phyloP scores from a whole-genome alignment of 176 grass and related monocot genomes.

The Lolium rigidum region DNA sequence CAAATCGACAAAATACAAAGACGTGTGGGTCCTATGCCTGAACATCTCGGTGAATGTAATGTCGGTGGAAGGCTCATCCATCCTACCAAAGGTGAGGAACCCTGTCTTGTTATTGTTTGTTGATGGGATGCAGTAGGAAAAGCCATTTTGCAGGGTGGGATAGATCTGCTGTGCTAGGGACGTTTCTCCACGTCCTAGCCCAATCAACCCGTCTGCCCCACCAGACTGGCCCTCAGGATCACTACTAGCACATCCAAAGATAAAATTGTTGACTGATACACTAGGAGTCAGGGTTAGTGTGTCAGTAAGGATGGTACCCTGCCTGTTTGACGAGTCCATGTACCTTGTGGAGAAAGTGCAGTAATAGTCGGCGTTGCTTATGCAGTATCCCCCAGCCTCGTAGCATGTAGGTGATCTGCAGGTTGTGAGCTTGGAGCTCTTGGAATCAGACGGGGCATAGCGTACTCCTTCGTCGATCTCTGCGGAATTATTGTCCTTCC shows the following conservation, averaged over 20 bases:
- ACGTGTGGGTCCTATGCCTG: background rate
- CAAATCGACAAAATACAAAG: background rate
- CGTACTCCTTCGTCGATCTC: background rate
- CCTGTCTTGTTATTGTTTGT: background rate
- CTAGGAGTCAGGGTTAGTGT: conserved; percentile 2
- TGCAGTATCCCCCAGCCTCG: background rate
- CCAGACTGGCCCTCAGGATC: background rate
- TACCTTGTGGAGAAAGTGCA: background rate
- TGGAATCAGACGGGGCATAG: background rate
- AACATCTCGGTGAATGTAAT: background rate
- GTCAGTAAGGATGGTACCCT: background rate
- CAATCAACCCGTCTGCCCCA: background rate
- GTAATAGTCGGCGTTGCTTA: background rate
- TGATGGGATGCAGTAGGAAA: conserved; percentile 4
- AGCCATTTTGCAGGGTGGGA: background rate
- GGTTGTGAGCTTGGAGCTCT: background rate
- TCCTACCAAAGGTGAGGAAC: background rate
- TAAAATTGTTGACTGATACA: background rate
- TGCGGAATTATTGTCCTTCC: background rate
- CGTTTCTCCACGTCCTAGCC: background rate
- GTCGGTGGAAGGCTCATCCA: background rate
- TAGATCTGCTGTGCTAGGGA: background rate
- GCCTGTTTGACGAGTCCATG: background rate
- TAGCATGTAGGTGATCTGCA: background rate
- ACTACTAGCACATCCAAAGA: background rate